These are phyloP conservation scores for Rhizophora apiculata DNA, from an alignment of 345 rosid genomes.

Conservation along the genomic window DNA sequence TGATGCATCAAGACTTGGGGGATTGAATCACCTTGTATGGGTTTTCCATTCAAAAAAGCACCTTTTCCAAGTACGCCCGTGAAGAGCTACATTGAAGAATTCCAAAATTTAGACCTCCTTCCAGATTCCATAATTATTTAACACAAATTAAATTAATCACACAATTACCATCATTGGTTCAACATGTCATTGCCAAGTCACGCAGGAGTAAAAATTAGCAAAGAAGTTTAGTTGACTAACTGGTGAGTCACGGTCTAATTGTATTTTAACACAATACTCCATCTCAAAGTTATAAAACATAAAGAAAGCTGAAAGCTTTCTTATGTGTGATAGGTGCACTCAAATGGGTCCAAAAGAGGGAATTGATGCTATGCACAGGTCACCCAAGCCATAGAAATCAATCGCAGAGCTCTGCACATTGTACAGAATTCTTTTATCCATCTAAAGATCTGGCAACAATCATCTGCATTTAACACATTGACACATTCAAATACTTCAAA, in stretches of 20 bases:
- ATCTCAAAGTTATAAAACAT: not conserved
- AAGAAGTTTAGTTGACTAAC: no score
- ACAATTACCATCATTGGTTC: no score
- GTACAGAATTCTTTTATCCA: conserved; percentile 1
- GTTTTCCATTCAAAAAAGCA: conserved; percentile 74
- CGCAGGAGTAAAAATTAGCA: no score
- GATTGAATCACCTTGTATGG: conserved; percentile 58
- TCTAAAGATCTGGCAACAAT: not conserved
- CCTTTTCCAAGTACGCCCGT: conserved; percentile 74
- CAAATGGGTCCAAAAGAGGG: not conserved
- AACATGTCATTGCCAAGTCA: no score
- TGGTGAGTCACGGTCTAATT: no score
- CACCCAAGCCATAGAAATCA: not conserved
- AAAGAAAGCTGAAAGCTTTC: not conserved
- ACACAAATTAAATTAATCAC: no score
- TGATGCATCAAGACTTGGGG: not conserved
- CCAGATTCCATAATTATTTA: no score
- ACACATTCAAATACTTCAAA: conserved; percentile 16
- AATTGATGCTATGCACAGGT: not conserved
- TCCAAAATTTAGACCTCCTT: conserved; percentile 6
- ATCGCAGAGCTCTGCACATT: not conserved
- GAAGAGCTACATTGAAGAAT: conserved; percentile 54
- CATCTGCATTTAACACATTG: not conserved
- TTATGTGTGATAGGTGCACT: not conserved
- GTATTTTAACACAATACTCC: no score